A percentile compares a stretch with the other conserved stretches of the same genome.
Conservation (phyloP, 495 filamentous ascomycete species). For the Aspergillus saccharolyticus region DNA sequence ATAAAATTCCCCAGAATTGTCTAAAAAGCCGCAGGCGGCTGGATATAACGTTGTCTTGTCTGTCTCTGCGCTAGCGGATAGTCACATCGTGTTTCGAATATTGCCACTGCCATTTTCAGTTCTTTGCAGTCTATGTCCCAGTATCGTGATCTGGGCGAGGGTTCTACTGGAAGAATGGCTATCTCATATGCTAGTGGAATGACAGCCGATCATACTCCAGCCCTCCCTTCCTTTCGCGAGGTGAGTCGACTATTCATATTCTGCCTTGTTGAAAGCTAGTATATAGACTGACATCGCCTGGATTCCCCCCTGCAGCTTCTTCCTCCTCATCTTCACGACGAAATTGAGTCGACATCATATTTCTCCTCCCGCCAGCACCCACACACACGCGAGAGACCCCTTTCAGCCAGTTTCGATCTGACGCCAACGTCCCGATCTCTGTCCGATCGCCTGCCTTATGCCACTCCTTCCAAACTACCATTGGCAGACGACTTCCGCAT, state of each 20-base stretch:
- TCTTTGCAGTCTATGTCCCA: slow-evolving; percentile 35
- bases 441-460: slow-evolving; percentile 18
- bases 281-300: slow-evolving; percentile 5
- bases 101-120: not conserved
- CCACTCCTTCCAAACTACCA: slow-evolving; percentile 18
- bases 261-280: too few relatives aligned
- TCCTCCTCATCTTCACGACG: slow-evolving; percentile 43
- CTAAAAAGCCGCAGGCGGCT: slow-evolving; percentile 22
- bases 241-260: too few relatives aligned
- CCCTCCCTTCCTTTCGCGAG: slow-evolving; percentile 44
- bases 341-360: slow-evolving; percentile 43
- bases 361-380: slow-evolving; percentile 28
- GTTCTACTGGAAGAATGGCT: slow-evolving; percentile 37
- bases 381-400: slow-evolving; percentile 29
- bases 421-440: slow-evolving; percentile 27
- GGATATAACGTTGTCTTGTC: not conserved
- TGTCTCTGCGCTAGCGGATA: slow-evolving; percentile 2
- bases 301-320: slow-evolving; percentile 30
- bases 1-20: slow-evolving; percentile 2
- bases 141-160: slow-evolving; percentile 33
- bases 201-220: slow-evolving; percentile 33
- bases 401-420: slow-evolving; percentile 30
- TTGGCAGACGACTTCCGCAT: slow-evolving; percentile 25
- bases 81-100: not conserved
- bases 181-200: slow-evolving; percentile 40